These are phyloP conservation scores for Nidularia sp. DNA, from an alignment of 768 basidiomycete species.

Conservation along the genomic window DNA sequence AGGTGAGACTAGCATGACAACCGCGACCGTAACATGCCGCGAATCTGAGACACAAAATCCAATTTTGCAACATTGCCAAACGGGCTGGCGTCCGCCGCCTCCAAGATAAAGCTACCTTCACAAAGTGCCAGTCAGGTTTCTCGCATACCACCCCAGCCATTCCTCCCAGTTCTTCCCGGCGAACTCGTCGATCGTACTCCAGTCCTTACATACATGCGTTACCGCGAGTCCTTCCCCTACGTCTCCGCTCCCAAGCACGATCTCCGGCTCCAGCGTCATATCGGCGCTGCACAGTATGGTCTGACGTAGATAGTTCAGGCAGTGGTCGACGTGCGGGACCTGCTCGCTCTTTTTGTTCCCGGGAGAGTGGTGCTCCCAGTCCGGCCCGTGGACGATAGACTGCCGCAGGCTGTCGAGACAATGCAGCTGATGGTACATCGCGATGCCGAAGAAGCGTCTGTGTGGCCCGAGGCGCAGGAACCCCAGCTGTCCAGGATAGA, in stretches of 20 bases:
- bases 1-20: no score
- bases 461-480: constrained; percentile 28
- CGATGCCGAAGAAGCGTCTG: constrained; percentile 26
- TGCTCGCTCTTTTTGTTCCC: background rate
- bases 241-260: constrained; percentile 1
- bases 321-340: constrained; percentile 10
- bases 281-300: constrained; percentile 13
- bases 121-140: no score
- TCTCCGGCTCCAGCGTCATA: constrained; percentile 13
- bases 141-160: background rate
- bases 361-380: background rate
- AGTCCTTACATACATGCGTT: constrained; percentile 13
- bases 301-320: constrained; percentile 13
- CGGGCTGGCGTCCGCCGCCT: no score
- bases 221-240: constrained; percentile 5
- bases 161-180: constrained; percentile 7
- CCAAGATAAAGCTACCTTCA: no score
- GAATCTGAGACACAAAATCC: no score
- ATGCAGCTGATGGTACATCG: constrained; percentile 34
- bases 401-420: constrained; percentile 24
- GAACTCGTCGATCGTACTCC: constrained; percentile 9
- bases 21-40: no score
- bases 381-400: constrained; percentile 1
- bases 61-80: no score
- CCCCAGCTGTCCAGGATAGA: constrained; percentile 8